These are phyloP conservation scores for Iberis pinnata DNA, from an alignment of 345 rosid species.

Conservation along the genomic window DNA sequence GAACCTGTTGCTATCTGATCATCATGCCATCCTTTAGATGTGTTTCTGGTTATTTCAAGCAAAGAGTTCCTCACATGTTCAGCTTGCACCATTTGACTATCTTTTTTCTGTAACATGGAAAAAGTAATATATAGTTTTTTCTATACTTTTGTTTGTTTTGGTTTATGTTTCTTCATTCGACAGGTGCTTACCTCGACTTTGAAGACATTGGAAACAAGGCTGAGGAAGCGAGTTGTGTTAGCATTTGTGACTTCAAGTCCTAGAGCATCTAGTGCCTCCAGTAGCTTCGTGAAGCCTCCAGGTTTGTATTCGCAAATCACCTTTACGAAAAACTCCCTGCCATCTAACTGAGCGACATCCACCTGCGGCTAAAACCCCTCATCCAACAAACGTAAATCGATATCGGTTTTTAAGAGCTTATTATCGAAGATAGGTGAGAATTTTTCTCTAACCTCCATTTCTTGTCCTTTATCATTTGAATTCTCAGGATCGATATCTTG, in stretches of 20 bases:
- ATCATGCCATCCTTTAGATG: constrained; percentile 42
- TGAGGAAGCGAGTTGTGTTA: constrained; percentile 61
- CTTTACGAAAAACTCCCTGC: constrained; percentile 79
- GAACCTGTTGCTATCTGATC: constrained; percentile 38
- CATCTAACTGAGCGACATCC: constrained; percentile 77
- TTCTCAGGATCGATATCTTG: constrained; percentile 42
- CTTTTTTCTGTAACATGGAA: constrained; percentile 51
- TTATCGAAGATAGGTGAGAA: constrained; percentile 1
- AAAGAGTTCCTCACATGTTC: constrained; percentile 70
- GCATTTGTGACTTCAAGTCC: constrained; percentile 87
- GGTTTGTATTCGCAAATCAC: constrained; percentile 81
- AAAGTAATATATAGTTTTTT: background rate
- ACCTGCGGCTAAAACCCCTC: constrained; percentile 65
- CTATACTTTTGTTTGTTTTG: constrained; percentile 3
- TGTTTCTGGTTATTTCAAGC: constrained; percentile 62
- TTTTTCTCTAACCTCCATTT: constrained; percentile 69
- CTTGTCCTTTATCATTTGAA: constrained; percentile 61
- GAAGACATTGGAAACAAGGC: constrained; percentile 85
- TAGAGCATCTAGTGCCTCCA: constrained; percentile 77
- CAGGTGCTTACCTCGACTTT: constrained; percentile 61
- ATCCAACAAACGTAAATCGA: constrained; percentile 17
- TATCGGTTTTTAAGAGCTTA: background rate
- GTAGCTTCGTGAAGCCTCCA: constrained; percentile 70
- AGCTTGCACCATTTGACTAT: constrained; percentile 66
- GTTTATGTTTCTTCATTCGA: background rate